Evolutionary conservation across 2,329 filamentous ascomycete species (phyloP), one percentile per base, ranked within the genome.

Genomic region (Cordyceps cicadae): DNA sequence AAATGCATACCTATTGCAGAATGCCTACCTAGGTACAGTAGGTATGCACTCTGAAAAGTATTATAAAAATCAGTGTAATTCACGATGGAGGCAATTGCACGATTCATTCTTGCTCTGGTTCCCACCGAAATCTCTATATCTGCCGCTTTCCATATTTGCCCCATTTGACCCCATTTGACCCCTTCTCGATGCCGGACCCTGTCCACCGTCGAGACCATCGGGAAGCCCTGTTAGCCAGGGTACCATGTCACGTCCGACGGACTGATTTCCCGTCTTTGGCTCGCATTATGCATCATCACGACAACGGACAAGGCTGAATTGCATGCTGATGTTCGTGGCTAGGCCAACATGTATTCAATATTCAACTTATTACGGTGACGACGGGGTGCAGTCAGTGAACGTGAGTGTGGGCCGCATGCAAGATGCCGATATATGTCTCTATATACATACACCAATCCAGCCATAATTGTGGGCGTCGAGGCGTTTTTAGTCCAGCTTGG

Each of bases 121-220:
- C 29, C 29, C n/a, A 12, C 3, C 45, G 45, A 17, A 32, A 24
- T 37, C 8, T 37, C 32, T 19, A 24, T 24, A 24, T 4, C 24
- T 24, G 24, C 24, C 24, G 24, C 24, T 24, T 24, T 24, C 24
- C 24, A 24, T 24, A 24, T 24, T 4, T 2, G 4, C 24, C n/a
- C 24, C 24, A 17, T 6, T 17, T 4, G 24, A 24, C 24, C 24
- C 24, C 24, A 17, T 6, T 17, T 15, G 17, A n/a, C 39, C 7
- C 39, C 39, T n/a, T 24, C 56, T 14, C 56, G 56, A 59, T 59
- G 53, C 49, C 41, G 49, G 19, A 49, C 24, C 56, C 49, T 12
- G 26, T 39, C 49, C 56, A 59, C 49, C n/a, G 48, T 34, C 17
- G 49, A 32, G n/a, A 9, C 24, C 48, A 59, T 59, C 56, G 56